Evolutionary conservation across 768 basidiomycete species (phyloP), one percentile per base, ranked within the genome.

Genomic region (Suillus occidentalis): DNA sequence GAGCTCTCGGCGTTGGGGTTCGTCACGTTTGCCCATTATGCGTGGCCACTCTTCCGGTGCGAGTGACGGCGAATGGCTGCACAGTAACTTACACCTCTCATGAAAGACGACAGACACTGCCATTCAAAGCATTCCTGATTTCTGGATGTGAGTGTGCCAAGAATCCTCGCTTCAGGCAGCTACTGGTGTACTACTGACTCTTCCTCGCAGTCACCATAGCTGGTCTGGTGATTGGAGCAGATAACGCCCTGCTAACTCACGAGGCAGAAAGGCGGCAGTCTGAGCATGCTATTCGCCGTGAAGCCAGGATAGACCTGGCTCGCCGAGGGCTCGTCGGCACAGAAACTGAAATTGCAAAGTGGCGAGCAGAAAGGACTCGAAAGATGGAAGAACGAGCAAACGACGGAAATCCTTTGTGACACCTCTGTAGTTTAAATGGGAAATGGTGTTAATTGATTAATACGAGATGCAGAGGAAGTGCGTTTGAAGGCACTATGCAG

Each of bases 331-430:
- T 91, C 52, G 84, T 95, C 61, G 86, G 87, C 2, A 94, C 93
- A 8, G 94, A 96, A 75, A 87, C 90, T 10, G 92, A 91, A 67
- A 95, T 95, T 39, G 81, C 86, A 39, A 87, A 86, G 73, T 96
- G 94, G 94, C 89, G 84, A 72, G 84, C 80, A 63, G 79, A 82
- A 68, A 77, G 75, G 67, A 70, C 75, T 63, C 71, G 63, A 61
- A 64, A 65, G 42, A 65, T 69, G 36, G 55, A 53, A 66, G 57
- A 40, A 53, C 52, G 60, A 9, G 22, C 31, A 6, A 43, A 60
- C 20, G 43, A 56, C 10, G 22, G 62, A 16, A 57, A 49, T 34
- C 20, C 45, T 58, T 42, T 55, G 37, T 57, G 52, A 55, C 40
- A 5, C 22, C 25, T 25, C 40, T 28, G 25, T 22, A 25, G 49